phyloP scores from a whole-genome alignment of 2,329 filamentous ascomycete genomes.

The Pestalotiopsis sp. region DNA sequence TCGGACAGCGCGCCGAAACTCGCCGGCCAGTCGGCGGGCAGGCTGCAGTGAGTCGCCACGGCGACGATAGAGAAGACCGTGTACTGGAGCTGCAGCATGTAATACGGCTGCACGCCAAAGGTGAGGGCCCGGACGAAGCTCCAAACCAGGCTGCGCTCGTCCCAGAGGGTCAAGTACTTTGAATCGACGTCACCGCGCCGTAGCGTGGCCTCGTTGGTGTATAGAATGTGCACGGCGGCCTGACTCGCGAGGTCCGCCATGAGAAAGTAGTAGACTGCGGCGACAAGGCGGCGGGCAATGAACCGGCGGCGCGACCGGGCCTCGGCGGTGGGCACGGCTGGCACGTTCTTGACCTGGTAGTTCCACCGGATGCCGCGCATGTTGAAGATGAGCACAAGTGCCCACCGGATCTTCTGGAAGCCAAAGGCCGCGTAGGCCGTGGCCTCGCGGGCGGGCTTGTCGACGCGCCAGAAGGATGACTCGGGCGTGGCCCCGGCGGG shows the following conservation, averaged over 20 bases:
- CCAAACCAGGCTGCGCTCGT: not conserved
- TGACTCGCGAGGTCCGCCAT: not conserved
- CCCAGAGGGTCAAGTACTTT: not conserved
- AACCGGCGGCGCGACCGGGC: not conserved
- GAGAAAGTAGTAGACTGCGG: not conserved
- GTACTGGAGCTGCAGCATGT: not conserved
- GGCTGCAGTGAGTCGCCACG: not conserved
- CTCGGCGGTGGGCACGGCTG: fast-evolving
- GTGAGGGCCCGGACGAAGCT: not conserved
- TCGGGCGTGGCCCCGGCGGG: not conserved
- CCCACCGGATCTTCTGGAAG: not conserved
- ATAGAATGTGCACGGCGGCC: not conserved
- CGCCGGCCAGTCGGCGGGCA: not conserved
- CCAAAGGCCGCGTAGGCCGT: not conserved
- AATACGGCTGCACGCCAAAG: slow-evolving; percentile 1
- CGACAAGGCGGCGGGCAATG: not conserved
- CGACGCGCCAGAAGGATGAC: not conserved
- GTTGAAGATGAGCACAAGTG: not conserved
- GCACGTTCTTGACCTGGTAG: not conserved
- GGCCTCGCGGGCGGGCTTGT: not conserved
- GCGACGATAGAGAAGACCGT: not conserved
- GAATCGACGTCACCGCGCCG: not conserved
- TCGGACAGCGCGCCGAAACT: not conserved
- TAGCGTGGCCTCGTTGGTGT: not conserved
- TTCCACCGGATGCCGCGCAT: not conserved